Conservation (phyloP, 345 rosid genomes). For the Raphanus sativus region DNA sequence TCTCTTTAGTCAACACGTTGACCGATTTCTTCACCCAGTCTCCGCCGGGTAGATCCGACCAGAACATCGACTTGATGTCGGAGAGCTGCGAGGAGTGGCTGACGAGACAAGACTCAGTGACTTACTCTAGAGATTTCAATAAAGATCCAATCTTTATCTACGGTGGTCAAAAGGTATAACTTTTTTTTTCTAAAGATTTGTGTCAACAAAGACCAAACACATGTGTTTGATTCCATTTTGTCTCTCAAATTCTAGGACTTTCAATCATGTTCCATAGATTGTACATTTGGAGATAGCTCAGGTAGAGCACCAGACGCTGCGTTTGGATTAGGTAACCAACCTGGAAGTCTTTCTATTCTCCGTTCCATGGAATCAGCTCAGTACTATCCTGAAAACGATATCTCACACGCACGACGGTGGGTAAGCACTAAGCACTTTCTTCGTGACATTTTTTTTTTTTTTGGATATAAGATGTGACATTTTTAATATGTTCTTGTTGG, state of each 20-base stretch:
- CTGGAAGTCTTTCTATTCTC: slow-evolving; percentile 52
- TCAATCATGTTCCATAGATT: slow-evolving; percentile 65
- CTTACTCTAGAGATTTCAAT: slow-evolving; percentile 67
- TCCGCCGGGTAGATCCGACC: slow-evolving; percentile 11
- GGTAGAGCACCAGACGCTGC: slow-evolving; percentile 62
- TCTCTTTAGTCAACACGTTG: slow-evolving; percentile 65
- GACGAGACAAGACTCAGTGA: slow-evolving; percentile 64
- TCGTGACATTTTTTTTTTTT: slow-evolving; percentile 25
- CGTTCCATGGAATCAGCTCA: slow-evolving; percentile 94
- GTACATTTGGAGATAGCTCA: slow-evolving; percentile 56
- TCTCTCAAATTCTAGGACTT: slow-evolving; percentile 49
- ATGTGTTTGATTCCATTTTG: not conserved
- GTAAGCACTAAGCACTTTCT: slow-evolving; percentile 57
- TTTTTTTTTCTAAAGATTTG: not conserved
- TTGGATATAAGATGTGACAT: not conserved
- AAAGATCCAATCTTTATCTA: slow-evolving; percentile 67
- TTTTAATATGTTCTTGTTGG: not conserved
- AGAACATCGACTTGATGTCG: slow-evolving; percentile 21
- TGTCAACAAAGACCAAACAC: not conserved
- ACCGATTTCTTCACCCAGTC: slow-evolving; percentile 56
- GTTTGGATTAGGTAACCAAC: slow-evolving; percentile 48
- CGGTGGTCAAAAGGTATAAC: slow-evolving; percentile 52
- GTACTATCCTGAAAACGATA: slow-evolving; percentile 71
- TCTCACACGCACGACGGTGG: slow-evolving; percentile 92
- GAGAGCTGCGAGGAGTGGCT: slow-evolving; percentile 80